These are phyloP conservation scores for Wickerhamomyces subpelliculosus DNA, from an alignment of 805 yeast species.

Conservation along the genomic window DNA sequence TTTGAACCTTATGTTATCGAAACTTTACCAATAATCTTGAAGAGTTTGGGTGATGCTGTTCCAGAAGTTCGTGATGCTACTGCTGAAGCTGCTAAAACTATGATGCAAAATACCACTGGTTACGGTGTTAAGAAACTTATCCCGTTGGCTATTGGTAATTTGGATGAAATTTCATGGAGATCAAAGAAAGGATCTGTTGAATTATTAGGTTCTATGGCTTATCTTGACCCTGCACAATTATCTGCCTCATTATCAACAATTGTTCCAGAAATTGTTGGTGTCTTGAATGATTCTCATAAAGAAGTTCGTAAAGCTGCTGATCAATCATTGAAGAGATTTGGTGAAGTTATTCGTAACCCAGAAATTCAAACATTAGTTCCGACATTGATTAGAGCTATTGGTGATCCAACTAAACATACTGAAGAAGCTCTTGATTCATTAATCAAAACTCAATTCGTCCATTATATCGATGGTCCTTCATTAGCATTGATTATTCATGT, in stretches of 20 bases:
- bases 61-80: conserved; percentile 89
- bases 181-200: conserved; percentile 96
- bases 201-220: conserved; percentile 95
- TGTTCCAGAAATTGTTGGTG: conserved; percentile 95
- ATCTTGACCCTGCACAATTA: conserved; percentile 88
- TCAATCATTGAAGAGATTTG: conserved; percentile 79
- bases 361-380: conserved; percentile 94
- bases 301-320: conserved; percentile 97
- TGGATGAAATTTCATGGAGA: conserved; percentile 92
- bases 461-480: conserved; percentile 97
- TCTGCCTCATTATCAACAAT: conserved; percentile 84
- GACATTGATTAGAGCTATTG: conserved; percentile 79
- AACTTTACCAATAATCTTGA: conserved; percentile 72
- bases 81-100: conserved; percentile 73
- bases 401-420: conserved; percentile 89
- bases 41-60: conserved; percentile 76
- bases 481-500: conserved; percentile 92
- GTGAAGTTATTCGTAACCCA: conserved; percentile 95
- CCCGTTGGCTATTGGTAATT: conserved; percentile 80
- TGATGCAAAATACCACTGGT: conserved; percentile 88
- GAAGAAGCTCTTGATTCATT: conserved; percentile 82
- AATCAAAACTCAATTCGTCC: conserved; percentile 89
- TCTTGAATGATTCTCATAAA: conserved; percentile 89
- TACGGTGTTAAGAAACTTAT: conserved; percentile 87
- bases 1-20: conserved; percentile 96